These are phyloP conservation scores for Peniophora sp. DNA, from an alignment of 1,284 basidiomycete species.

Conservation along the genomic window DNA sequence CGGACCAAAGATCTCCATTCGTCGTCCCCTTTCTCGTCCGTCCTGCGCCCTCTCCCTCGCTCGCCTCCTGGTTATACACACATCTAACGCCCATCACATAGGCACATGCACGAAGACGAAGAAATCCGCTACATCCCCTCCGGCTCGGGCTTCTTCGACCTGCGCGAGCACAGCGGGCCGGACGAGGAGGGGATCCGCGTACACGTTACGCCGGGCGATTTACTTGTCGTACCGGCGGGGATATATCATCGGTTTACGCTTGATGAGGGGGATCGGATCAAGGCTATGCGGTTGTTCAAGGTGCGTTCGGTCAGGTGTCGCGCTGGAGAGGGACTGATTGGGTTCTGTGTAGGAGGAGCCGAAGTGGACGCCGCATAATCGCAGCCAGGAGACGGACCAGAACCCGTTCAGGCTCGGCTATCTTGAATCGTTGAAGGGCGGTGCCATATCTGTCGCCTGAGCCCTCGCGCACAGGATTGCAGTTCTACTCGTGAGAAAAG, in stretches of 20 bases:
- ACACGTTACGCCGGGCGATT: conserved; percentile 59
- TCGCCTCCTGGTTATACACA: too few species aligned
- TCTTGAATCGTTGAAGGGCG: conserved; percentile 27
- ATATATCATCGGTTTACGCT: conserved; percentile 87
- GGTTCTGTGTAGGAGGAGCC: conserved; percentile 64
- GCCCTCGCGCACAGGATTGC: too few species aligned
- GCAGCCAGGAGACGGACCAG: conserved; percentile 50
- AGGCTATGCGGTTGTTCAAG: conserved; percentile 75
- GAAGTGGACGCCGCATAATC: conserved; percentile 76
- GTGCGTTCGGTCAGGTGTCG: conserved; percentile 24
- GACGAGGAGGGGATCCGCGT: conserved; percentile 72
- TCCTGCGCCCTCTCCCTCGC: too few species aligned
- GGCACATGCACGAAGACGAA: conserved; percentile 87
- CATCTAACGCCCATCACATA: too few species aligned
- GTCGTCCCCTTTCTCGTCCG: too few species aligned
- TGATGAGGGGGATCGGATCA: conserved; percentile 60
- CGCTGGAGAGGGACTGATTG: not conserved
- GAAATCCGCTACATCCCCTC: conserved; percentile 81
- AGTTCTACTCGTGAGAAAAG: too few species aligned
- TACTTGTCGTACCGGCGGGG: conserved; percentile 68
- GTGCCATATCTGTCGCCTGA: conserved; percentile 10
- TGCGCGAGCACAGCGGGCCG: conserved; percentile 53
- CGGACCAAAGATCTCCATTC: not conserved
- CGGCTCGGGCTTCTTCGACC: conserved; percentile 82
- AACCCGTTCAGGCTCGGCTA: conserved; percentile 62